Evolutionary conservation across 2,329 filamentous ascomycete genomes (phyloP).

Genomic region (Diaporthe eres): DNA sequence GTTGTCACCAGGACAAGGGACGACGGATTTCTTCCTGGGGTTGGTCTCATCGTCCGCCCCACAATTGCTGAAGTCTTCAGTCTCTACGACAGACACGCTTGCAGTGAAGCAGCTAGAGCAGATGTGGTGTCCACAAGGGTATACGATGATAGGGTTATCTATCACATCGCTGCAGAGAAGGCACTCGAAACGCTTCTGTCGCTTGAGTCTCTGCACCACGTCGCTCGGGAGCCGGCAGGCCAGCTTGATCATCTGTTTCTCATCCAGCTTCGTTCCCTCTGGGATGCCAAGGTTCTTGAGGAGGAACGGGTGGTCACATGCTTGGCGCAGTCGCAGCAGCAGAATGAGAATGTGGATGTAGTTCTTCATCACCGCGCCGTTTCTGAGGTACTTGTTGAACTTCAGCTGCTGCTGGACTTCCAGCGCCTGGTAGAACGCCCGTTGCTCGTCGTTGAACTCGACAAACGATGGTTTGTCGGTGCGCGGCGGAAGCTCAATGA

Average conservation of each 20-base stretch:
- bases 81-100: constrained; percentile 37
- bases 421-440: constrained; percentile 65
- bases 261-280: constrained; percentile 46
- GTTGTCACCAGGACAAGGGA: not conserved
- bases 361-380: constrained; percentile 55
- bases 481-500: constrained; percentile 76
- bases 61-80: not conserved
- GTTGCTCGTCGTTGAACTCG: constrained; percentile 75
- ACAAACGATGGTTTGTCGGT: constrained; percentile 71
- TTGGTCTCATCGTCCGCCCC: not conserved
- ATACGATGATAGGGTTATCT: constrained; percentile 47
- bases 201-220: constrained; percentile 41
- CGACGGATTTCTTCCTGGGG: not conserved
- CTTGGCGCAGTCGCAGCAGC: constrained; percentile 80
- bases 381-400: constrained; percentile 48
- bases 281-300: constrained; percentile 53
- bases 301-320: constrained; percentile 82
- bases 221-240: constrained; percentile 43
- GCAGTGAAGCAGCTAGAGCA: constrained; percentile 49
- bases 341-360: constrained; percentile 85
- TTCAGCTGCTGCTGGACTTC: constrained; percentile 46
- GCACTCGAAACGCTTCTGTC: constrained; percentile 13
- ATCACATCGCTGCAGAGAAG: not conserved
- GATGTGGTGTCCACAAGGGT: constrained; percentile 50
- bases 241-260: constrained; percentile 48